These are phyloP conservation scores for Keithomyces neogunnii DNA, from an alignment of 2,329 filamentous ascomycete species.

Conservation along the genomic window DNA sequence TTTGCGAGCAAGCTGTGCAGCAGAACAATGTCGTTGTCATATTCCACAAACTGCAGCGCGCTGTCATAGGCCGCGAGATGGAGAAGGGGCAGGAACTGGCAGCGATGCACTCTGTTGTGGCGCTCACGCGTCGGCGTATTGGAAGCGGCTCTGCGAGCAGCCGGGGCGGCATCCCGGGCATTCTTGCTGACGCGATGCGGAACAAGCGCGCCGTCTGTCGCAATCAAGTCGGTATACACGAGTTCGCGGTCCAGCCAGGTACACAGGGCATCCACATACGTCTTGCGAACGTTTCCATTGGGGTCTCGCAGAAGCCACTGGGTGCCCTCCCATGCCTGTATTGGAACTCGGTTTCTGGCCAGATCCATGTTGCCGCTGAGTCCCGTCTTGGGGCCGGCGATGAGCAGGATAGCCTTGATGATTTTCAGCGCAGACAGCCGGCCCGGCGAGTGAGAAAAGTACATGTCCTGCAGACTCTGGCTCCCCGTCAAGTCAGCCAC, in stretches of 20 bases:
- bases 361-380: slow-evolving; percentile 53
- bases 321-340: slow-evolving; percentile 91
- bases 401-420: slow-evolving; percentile 72
- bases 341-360: slow-evolving; percentile 64
- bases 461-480: slow-evolving; percentile 38
- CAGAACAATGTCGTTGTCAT: slow-evolving; percentile 66
- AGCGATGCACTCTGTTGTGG: slow-evolving; percentile 38
- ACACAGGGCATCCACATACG: slow-evolving; percentile 75
- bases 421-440: slow-evolving; percentile 63
- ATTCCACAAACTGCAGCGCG: slow-evolving; percentile 63
- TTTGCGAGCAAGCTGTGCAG: slow-evolving; percentile 69
- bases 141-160: slow-evolving; percentile 58
- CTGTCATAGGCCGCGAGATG: slow-evolving; percentile 89
- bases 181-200: slow-evolving; percentile 35
- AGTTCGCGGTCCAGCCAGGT: slow-evolving; percentile 84
- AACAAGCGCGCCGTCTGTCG: slow-evolving; percentile 46
- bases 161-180: slow-evolving; percentile 28
- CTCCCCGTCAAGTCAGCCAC: slow-evolving; percentile 33
- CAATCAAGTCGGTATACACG: slow-evolving; percentile 53
- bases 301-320: slow-evolving; percentile 84
- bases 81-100: slow-evolving; percentile 72
- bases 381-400: slow-evolving; percentile 64
- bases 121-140: slow-evolving; percentile 56
- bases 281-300: slow-evolving; percentile 68
- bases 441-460: slow-evolving; percentile 44